Conservation (phyloP, 2,329 filamentous ascomycete genomes). For the Rhexocercosporidium sp. region DNA sequence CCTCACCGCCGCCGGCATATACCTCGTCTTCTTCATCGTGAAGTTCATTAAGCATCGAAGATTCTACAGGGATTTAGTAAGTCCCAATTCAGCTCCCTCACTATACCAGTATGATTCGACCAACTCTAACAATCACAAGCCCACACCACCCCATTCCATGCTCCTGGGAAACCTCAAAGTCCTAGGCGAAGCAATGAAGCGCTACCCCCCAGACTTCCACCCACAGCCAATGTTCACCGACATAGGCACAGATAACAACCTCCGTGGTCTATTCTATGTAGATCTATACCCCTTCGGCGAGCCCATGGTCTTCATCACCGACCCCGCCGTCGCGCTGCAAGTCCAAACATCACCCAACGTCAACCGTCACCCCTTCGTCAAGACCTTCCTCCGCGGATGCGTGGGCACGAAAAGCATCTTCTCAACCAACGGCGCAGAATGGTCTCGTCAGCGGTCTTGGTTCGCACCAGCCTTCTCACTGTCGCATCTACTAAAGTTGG, state of each 20-base stretch:
- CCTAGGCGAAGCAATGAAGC: conserved; percentile 24
- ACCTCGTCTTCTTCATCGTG: conserved; percentile 7
- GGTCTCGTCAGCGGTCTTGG: conserved; percentile 26
- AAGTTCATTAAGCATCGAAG: conserved; percentile 17
- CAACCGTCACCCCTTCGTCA: conserved; percentile 21
- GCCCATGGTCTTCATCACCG: conserved; percentile 24
- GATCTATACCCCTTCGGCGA: conserved; percentile 30
- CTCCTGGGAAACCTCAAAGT: conserved; percentile 28
- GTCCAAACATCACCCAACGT: conserved; percentile 18
- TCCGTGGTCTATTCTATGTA: conserved; percentile 31
- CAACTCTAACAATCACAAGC: conserved; percentile 19
- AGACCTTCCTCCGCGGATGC: conserved; percentile 17
- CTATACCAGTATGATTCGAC: not conserved
- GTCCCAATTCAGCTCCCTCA: not conserved
- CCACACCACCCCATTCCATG: conserved; percentile 25
- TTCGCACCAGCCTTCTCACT: conserved; percentile 25
- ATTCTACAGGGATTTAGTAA: conserved; percentile 16
- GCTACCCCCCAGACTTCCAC: conserved; percentile 26
- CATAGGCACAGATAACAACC: conserved; percentile 25
- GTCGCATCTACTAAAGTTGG: conserved; percentile 22
- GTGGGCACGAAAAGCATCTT: conserved; percentile 28
- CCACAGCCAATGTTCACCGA: conserved; percentile 23
- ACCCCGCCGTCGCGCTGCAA: conserved; percentile 25
- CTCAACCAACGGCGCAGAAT: conserved; percentile 19
- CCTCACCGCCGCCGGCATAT: not conserved